These are phyloP conservation scores for Epicoccum sorghinum DNA, from an alignment of 2,329 filamentous ascomycete species.

Conservation along the genomic window DNA sequence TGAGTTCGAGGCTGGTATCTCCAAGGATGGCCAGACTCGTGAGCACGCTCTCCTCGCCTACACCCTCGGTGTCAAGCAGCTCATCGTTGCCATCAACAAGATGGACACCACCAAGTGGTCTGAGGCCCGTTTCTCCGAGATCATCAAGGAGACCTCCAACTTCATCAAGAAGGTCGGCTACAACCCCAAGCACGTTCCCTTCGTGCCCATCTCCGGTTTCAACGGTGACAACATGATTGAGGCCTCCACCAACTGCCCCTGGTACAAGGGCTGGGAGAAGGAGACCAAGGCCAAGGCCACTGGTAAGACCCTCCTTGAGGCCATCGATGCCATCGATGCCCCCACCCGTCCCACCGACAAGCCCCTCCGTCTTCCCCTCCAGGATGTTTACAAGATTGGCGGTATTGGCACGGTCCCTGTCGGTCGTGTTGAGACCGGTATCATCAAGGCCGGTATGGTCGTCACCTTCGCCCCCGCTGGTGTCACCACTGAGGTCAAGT, in stretches of 20 bases:
- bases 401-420: conserved; percentile 99
- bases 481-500: conserved; percentile 99
- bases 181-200: conserved; percentile 98
- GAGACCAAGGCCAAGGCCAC: conserved; percentile 88
- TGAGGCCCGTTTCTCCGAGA: conserved; percentile 95
- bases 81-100: conserved; percentile 99
- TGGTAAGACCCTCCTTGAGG: conserved; percentile 98
- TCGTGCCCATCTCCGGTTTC: conserved; percentile 99
- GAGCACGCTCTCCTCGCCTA: conserved; percentile 99
- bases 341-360: conserved; percentile 96
- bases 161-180: conserved; percentile 99
- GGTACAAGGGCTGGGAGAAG: conserved; percentile 99
- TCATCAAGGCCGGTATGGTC: conserved; percentile 88
- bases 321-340: conserved; percentile 94
- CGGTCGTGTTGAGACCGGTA: conserved; percentile 99
- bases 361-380: conserved; percentile 99
- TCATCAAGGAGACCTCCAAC: conserved; percentile 99
- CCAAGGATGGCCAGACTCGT: conserved; percentile 99
- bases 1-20: conserved; percentile 99
- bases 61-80: conserved; percentile 99
- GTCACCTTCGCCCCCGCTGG: conserved; percentile 98
- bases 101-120: conserved; percentile 99
- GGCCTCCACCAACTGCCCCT: conserved; percentile 88
- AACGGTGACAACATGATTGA: conserved; percentile 99
- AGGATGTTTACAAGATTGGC: conserved; percentile 99